Evolutionary conservation across 139 green algal species (phyloP), one percentile per base, ranked within the genome.

Genomic region (Closterium sp.): DNA sequence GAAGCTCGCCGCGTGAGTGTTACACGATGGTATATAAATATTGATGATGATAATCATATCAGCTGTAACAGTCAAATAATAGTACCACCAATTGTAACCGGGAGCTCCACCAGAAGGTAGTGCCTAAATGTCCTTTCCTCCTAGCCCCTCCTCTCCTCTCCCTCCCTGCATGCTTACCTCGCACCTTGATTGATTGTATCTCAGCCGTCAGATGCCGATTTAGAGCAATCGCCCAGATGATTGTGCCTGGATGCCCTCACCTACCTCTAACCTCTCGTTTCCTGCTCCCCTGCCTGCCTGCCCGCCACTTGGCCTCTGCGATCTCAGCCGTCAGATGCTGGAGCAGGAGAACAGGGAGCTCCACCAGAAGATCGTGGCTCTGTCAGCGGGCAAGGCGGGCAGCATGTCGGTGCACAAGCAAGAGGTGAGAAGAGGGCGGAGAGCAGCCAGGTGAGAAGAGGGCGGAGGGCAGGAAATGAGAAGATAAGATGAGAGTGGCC

Each of bases 331-430:
- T 35, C 84, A 88, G 84, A 88, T 43, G 31, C 84, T 88, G 84
- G 84, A 88, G 84, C 84, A 88, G 31, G 32, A 43, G 31, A 88
- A 88, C 84, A 88, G 32, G 84, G 84, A 88, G 84, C 84, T 88
- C 12, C 84, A 88, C 84, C 32, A 34, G 84, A 88, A 88, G 84
- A 33, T 88, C 21, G 31, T 36, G 84, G 84, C 84, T 0, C 31
- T 88, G 84, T 43, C 84, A n/a, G 30, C 84, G 5, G 32, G 84
- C 84, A 36, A 36, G 31, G 84, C 31, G 30, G 31, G 21, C 30
- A 33, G 31, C 31, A 33, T 88, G 31, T 30, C 30, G 8, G 4
- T 88, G 4, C 30, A 88, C 30, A 35, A 88, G 84, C 84, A 88
- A 21, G 30, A 88, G 84, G 84, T 88, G 32, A 43, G 84, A 43